Conservation (phyloP, 2,329 filamentous ascomycete species). For the Stemphylium vesicarium region DNA sequence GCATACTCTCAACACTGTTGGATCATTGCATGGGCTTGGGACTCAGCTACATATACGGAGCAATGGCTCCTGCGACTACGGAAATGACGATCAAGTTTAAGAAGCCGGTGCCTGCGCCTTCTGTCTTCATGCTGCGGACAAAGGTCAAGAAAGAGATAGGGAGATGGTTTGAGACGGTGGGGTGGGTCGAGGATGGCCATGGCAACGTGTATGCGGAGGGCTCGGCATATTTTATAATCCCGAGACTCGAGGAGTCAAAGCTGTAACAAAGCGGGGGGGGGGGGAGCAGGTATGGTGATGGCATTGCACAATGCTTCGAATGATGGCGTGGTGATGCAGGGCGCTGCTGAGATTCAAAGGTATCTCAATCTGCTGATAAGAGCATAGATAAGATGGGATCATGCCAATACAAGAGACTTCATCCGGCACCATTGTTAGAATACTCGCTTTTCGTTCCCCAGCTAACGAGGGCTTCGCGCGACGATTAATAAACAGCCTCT, state of each 20-base stretch:
- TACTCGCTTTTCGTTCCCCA: not conserved
- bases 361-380: too few relatives aligned
- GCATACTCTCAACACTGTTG: constrained; percentile 31
- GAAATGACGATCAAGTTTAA: constrained; percentile 35
- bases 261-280: not conserved
- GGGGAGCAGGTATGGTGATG: too few relatives aligned
- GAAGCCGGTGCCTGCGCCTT: constrained; percentile 30
- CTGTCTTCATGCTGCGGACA: constrained; percentile 26
- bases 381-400: too few relatives aligned
- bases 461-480: not conserved
- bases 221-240: constrained; percentile 22
- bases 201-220: constrained; percentile 34
- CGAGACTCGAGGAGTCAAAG: not conserved
- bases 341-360: too few relatives aligned
- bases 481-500: not conserved
- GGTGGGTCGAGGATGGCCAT: constrained; percentile 33
- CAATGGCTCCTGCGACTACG: constrained; percentile 20
- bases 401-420: too few relatives aligned
- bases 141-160: constrained; percentile 31
- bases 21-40: constrained; percentile 37
- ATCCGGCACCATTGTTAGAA: too few relatives aligned
- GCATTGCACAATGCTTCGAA: too few relatives aligned
- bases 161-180: constrained; percentile 28
- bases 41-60: constrained; percentile 21
- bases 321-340: too few relatives aligned